A percentile compares a stretch with the other conserved stretches of the same genome.
phyloP scores from a whole-genome alignment of 306 rosid genomes.

The Cicer pinnatifidum region DNA sequence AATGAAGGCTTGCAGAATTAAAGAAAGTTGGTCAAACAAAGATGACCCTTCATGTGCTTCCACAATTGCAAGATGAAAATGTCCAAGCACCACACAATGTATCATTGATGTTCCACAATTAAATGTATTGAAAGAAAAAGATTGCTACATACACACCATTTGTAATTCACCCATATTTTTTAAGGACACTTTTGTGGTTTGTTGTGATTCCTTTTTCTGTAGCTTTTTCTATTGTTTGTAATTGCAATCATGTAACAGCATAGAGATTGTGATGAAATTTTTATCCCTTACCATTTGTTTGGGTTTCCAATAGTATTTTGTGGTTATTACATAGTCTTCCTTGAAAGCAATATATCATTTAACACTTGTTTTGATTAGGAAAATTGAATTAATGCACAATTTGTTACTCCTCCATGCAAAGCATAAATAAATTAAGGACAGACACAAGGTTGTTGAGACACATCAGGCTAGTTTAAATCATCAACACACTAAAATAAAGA shows the following conservation, averaged over 20 bases:
- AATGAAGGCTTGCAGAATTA: constrained; percentile 70
- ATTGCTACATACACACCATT: constrained; percentile 40
- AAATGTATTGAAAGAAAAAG: constrained; percentile 7
- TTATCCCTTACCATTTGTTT: constrained; percentile 27
- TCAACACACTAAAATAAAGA: constrained; percentile 15
- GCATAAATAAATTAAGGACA: constrained; percentile 1
- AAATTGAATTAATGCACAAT: neutral
- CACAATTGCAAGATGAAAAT: constrained; percentile 70
- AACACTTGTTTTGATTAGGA: constrained; percentile 3
- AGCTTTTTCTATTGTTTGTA: constrained; percentile 13
- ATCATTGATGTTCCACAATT: constrained; percentile 33
- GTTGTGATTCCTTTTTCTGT: constrained; percentile 37
- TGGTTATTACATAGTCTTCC: neutral
- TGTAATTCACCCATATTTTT: constrained; percentile 40
- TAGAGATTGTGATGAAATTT: constrained; percentile 46
- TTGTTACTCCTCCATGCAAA: constrained; percentile 2
- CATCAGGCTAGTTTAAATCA: neutral
- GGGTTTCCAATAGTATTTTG: neutral
- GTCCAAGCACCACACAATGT: constrained; percentile 37
- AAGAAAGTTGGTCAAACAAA: constrained; percentile 77
- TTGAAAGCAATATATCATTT: neutral
- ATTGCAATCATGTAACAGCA: constrained; percentile 37
- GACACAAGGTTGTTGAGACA: constrained; percentile 1
- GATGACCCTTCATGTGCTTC: constrained; percentile 70
- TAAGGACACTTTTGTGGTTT: constrained; percentile 13